Conservation (phyloP, 2,329 filamentous ascomycete genomes). For the Rutstroemia sp. region DNA sequence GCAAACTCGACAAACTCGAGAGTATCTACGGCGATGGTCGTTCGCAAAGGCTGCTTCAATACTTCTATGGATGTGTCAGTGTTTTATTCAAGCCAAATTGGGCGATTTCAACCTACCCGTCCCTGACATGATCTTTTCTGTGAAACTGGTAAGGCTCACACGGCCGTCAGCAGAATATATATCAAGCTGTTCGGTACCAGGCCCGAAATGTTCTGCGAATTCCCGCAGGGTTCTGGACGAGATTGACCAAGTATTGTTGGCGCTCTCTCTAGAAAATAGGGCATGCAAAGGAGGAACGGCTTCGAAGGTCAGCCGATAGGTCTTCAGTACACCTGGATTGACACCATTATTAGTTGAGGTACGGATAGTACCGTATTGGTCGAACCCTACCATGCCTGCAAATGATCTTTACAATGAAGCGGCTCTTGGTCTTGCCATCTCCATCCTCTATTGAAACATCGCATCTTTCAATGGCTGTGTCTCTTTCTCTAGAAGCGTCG, state of each 20-base stretch:
- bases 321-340: slow-evolving; percentile 60
- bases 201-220: slow-evolving; percentile 73
- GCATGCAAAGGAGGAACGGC: slow-evolving; percentile 67
- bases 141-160: slow-evolving; percentile 74
- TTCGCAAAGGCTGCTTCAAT: slow-evolving; percentile 72
- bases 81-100: not conserved
- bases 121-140: slow-evolving; percentile 67
- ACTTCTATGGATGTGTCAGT: slow-evolving; percentile 46
- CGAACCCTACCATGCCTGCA: slow-evolving; percentile 57
- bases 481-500: slow-evolving; percentile 56
- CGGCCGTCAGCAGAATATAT: slow-evolving; percentile 64
- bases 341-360: slow-evolving; percentile 2
- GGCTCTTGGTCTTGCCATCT: slow-evolving; percentile 57
- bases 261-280: slow-evolving; percentile 60
- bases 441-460: slow-evolving; percentile 69
- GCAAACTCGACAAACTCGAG: slow-evolving; percentile 71
- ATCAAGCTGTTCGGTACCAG: slow-evolving; percentile 73
- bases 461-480: slow-evolving; percentile 65
- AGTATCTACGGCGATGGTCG: slow-evolving; percentile 68
- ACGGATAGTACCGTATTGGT: not conserved
- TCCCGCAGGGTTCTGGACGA: slow-evolving; percentile 64
- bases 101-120: slow-evolving; percentile 38
- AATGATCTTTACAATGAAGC: slow-evolving; percentile 65
- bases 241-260: slow-evolving; percentile 65
- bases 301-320: slow-evolving; percentile 70